A percentile compares a stretch with the other conserved stretches of the same genome.
Evolutionary conservation across 345 rosid species (phyloP).

Genomic region (Eutrema japonicum): DNA sequence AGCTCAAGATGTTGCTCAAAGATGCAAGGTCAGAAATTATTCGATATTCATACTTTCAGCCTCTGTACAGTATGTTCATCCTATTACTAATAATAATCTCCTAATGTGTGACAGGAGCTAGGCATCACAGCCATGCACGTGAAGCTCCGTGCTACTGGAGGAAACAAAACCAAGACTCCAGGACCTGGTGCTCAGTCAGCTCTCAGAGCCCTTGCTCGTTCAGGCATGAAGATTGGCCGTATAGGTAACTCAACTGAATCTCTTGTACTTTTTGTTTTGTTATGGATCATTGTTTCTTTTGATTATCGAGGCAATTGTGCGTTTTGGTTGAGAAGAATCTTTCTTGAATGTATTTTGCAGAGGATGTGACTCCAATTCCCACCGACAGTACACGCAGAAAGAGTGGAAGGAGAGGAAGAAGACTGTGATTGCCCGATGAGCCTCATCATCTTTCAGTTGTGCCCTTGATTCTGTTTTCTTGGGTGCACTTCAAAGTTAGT

Average conservation of each 20-base stretch:
- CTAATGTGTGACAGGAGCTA: slow-evolving; percentile 57
- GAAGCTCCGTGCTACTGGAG: slow-evolving; percentile 87
- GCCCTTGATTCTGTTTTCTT: slow-evolving; percentile 26
- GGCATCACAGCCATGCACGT: slow-evolving; percentile 83
- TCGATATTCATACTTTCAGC: not conserved
- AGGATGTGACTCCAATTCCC: slow-evolving; percentile 87
- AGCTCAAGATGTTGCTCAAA: slow-evolving; percentile 73
- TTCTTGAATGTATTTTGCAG: slow-evolving; percentile 46
- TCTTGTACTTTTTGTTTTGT: not conserved
- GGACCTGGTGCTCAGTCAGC: slow-evolving; percentile 96
- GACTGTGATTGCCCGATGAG: slow-evolving; percentile 51
- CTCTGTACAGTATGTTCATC: not conserved
- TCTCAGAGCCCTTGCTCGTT: slow-evolving; percentile 84
- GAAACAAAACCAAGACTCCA: slow-evolving; percentile 89
- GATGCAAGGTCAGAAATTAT: slow-evolving; percentile 65
- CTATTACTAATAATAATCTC: not conserved
- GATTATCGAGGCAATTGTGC: not conserved
- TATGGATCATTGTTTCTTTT: not conserved
- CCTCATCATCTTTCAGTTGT: slow-evolving; percentile 18
- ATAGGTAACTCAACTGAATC: slow-evolving; percentile 50
- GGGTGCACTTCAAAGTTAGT: slow-evolving; percentile 34
- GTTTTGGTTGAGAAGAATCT: not conserved
- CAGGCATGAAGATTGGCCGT: slow-evolving; percentile 91
- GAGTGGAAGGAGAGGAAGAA: slow-evolving; percentile 90
- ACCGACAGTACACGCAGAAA: slow-evolving; percentile 86